A percentile compares a stretch with the other conserved stretches of the same genome.
Conservation (phyloP, 345 rosid genomes). For the Bruguiera sexangula region DNA sequence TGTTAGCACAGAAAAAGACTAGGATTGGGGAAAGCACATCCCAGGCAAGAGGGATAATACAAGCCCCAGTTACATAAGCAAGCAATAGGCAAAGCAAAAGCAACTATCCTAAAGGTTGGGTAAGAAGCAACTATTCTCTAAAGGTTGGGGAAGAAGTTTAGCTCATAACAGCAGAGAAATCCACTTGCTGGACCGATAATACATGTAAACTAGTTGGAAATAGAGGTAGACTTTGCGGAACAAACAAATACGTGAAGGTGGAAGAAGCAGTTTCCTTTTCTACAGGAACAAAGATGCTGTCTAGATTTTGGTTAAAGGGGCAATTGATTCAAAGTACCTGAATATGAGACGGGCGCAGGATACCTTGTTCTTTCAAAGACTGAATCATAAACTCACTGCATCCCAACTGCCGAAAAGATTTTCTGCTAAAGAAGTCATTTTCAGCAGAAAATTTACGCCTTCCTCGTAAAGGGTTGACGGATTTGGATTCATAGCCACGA, state of each 20-base stretch:
- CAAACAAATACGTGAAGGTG: not conserved
- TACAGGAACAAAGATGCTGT: not conserved
- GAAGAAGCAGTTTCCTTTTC: not conserved
- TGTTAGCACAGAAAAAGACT: no score
- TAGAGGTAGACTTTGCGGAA: not conserved
- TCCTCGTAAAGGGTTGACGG: slow-evolving; percentile 24
- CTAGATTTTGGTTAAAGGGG: not conserved
- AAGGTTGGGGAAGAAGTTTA: not conserved
- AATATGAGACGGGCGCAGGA: slow-evolving; percentile 68
- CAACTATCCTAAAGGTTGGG: not conserved
- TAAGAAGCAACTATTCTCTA: not conserved
- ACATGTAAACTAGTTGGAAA: not conserved
- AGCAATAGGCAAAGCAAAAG: not conserved
- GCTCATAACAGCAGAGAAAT: not conserved
- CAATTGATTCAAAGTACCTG: slow-evolving; percentile 48
- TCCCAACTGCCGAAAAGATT: slow-evolving; percentile 67
- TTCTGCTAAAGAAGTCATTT: slow-evolving; percentile 66
- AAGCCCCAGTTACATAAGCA: not conserved
- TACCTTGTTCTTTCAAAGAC: slow-evolving; percentile 56
- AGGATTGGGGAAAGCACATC: no score
- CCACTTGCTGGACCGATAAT: not conserved
- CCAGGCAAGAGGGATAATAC: no score
- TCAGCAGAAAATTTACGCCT: slow-evolving; percentile 26
- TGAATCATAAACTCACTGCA: slow-evolving; percentile 61
- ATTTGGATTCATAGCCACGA: slow-evolving; percentile 19